Conservation (phyloP, 1,139 yeast genomes). For the Taphrina wiesneri region DNA sequence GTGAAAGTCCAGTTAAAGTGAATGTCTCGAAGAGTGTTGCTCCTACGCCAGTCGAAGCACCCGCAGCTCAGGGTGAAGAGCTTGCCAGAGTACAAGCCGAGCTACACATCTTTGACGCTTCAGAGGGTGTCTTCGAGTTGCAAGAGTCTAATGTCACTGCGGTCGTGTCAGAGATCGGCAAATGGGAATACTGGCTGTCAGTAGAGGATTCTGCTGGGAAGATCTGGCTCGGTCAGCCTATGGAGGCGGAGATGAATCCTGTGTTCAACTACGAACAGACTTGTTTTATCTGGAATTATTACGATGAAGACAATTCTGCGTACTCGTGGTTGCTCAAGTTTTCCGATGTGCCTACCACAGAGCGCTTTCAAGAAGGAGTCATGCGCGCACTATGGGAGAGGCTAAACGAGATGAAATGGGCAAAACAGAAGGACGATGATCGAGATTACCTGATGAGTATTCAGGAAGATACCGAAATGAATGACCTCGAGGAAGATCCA, state of each 20-base stretch:
- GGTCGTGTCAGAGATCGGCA: conserved; percentile 53
- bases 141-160: conserved; percentile 49
- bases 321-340: conserved; percentile 69
- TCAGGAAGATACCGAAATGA: conserved; percentile 46
- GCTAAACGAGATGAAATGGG: conserved; percentile 57
- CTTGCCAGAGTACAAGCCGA: conserved; percentile 45
- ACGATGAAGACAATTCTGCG: conserved; percentile 48
- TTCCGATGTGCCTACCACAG: conserved; percentile 48
- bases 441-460: conserved; percentile 56
- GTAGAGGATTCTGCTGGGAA: conserved; percentile 50
- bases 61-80: conserved; percentile 31
- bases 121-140: conserved; percentile 54
- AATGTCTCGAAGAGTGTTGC: conserved; percentile 16
- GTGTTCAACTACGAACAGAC: conserved; percentile 59
- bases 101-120: conserved; percentile 60
- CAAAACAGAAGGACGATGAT: conserved; percentile 49
- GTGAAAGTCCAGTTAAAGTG: conserved; percentile 35
- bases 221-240: conserved; percentile 50
- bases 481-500: conserved; percentile 46
- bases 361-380: conserved; percentile 56
- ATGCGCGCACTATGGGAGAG: conserved; percentile 64
- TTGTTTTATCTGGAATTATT: conserved; percentile 68
- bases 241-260: conserved; percentile 61
- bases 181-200: conserved; percentile 50
- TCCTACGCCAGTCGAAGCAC: conserved; percentile 35